phyloP scores from a whole-genome alignment of 352 stramenopile genomes.

The Nothophytophthora sp. region DNA sequence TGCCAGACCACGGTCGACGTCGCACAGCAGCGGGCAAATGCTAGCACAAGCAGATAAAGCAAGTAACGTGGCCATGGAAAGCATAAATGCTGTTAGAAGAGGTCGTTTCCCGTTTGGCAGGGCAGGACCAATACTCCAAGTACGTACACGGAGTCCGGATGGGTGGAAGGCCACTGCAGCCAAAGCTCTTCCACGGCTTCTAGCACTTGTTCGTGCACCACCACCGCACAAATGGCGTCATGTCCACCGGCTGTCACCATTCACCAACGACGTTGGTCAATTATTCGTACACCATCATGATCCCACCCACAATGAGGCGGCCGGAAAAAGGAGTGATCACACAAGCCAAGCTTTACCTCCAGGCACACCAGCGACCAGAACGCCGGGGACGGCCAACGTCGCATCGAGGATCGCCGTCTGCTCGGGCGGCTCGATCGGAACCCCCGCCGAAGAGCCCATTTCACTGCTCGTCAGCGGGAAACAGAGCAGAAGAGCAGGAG shows the following conservation, averaged over 20 bases:
- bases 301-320: too few relatives aligned
- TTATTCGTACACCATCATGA: background rate
- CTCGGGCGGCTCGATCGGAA: slow-evolving; percentile 92
- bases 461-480: slow-evolving; percentile 24
- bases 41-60: slow-evolving; percentile 17
- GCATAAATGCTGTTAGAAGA: too few relatives aligned
- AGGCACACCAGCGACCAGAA: slow-evolving; percentile 94
- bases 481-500: background rate
- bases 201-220: slow-evolving; percentile 61
- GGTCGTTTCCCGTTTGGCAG: too few relatives aligned
- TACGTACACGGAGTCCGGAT: slow-evolving; percentile 49
- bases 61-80: background rate
- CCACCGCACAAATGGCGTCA: slow-evolving; percentile 95
- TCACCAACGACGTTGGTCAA: too few relatives aligned
- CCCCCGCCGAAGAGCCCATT: slow-evolving; percentile 90
- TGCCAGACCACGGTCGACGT: slow-evolving; percentile 34
- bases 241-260: slow-evolving; percentile 94
- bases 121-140: too few relatives aligned
- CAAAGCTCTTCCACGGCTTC: slow-evolving; percentile 75
- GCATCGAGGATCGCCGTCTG: slow-evolving; percentile 94
- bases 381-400: slow-evolving; percentile 91
- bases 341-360: slow-evolving; percentile 78
- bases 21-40: slow-evolving; percentile 72
- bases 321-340: too few relatives aligned
- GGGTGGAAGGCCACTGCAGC: slow-evolving; percentile 54